Evolutionary conservation across 2,329 filamentous ascomycete species (phyloP).

Genomic region (Venturia effusa): DNA sequence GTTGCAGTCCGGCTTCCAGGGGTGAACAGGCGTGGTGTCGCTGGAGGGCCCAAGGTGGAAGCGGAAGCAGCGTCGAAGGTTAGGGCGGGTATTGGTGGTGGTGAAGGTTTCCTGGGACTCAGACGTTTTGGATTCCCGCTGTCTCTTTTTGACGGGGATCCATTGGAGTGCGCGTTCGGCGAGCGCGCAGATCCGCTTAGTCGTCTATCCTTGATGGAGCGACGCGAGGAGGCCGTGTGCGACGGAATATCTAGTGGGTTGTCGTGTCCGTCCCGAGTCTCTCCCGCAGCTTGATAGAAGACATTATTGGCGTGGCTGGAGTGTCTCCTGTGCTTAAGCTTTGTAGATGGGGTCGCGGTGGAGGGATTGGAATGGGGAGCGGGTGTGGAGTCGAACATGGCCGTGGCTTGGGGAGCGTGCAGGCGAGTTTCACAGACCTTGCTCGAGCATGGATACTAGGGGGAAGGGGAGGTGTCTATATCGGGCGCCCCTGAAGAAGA

Average conservation of each 20-base stretch:
- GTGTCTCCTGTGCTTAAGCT: neutral
- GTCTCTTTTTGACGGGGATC: conserved; percentile 1
- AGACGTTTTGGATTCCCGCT: neutral
- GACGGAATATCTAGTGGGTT: neutral
- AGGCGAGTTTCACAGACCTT: neutral
- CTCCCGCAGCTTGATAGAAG: neutral
- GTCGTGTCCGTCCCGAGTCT: neutral
- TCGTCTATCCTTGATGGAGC: neutral
- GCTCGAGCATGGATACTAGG: neutral
- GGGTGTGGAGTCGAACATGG: conserved; percentile 7
- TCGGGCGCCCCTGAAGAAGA: neutral
- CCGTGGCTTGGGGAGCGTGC: neutral
- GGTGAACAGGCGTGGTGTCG: conserved; percentile 3
- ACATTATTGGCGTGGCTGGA: conserved; percentile 2
- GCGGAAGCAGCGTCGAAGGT: conserved; percentile 8
- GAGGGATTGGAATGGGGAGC: conserved; percentile 1
- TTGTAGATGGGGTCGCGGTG: neutral
- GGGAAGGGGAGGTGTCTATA: neutral
- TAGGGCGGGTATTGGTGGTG: conserved; percentile 14
- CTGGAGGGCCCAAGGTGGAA: neutral
- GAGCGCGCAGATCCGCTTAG: neutral
- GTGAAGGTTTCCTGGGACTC: conserved; percentile 18
- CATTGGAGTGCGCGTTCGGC: conserved; percentile 3
- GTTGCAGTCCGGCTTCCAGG: neutral
- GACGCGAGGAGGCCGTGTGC: neutral